Evolutionary conservation across 164 flowering plant species (phyloP).

Genomic region (Piper betle): DNA sequence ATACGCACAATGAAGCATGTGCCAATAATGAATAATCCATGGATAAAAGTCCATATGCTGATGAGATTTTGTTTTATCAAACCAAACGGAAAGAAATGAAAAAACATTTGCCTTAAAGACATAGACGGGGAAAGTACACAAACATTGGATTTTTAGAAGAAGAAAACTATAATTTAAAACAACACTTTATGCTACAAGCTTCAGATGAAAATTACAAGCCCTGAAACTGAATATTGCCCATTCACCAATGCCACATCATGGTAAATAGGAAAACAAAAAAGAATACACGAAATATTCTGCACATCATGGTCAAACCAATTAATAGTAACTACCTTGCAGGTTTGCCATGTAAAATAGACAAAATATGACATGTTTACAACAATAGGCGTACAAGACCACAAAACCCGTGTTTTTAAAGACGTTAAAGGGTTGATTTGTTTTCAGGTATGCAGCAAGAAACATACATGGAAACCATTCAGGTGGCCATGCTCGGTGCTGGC

Average conservation of each 20-base stretch:
- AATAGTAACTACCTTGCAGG: not conserved
- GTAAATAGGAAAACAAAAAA: not conserved
- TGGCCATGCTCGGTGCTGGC: conserved; percentile 58
- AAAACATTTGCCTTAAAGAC: too few species aligned
- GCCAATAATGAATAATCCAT: not conserved
- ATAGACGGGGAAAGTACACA: too few species aligned
- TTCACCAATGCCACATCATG: not conserved
- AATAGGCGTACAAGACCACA: not conserved
- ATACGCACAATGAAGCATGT: not conserved
- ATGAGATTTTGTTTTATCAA: not conserved
- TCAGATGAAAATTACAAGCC: too few species aligned
- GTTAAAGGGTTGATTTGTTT: too few species aligned
- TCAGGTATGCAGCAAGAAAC: conserved; percentile 4
- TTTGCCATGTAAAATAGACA: not conserved
- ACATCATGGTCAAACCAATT: not conserved
- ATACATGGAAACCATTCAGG: conserved; percentile 57
- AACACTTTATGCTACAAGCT: too few species aligned
- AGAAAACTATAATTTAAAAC: too few species aligned
- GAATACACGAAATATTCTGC: not conserved
- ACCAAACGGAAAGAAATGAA: too few species aligned
- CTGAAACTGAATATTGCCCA: not conserved
- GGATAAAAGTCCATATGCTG: not conserved
- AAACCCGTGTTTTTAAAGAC: not conserved
- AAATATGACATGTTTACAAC: not conserved
- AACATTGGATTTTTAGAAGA: too few species aligned